Percentiles rank a stretch among this genome's conserved stretches.
Evolutionary conservation across 192 early-diverging fungal genomes (phyloP).

Genomic region (Umbelopsis ramanniana): DNA sequence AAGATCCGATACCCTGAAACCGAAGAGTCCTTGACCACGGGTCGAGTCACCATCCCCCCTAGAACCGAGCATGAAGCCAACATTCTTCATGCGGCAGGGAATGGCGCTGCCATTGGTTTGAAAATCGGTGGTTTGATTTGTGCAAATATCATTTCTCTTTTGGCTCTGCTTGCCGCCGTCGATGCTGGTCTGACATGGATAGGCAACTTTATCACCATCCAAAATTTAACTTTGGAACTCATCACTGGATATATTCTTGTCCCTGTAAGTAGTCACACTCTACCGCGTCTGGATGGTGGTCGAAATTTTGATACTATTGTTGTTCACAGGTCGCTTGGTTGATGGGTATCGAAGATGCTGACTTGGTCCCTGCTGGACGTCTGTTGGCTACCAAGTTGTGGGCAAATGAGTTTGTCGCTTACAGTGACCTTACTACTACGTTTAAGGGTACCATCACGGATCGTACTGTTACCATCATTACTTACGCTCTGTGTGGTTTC

Average conservation of each 20-base stretch:
- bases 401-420: conserved; percentile 92
- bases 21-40: conserved; percentile 78
- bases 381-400: conserved; percentile 76
- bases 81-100: conserved; percentile 79
- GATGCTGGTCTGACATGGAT: conserved; percentile 77
- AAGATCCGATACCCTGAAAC: conserved; percentile 88
- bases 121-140: conserved; percentile 75
- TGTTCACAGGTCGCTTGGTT: conserved; percentile 46
- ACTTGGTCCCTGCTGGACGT: conserved; percentile 60
- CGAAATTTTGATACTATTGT: conserved; percentile 35
- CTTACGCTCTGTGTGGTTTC: conserved; percentile 88
- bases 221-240: conserved; percentile 60
- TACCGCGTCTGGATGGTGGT: conserved; percentile 20
- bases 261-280: conserved; percentile 54
- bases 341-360: conserved; percentile 46
- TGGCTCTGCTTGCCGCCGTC: conserved; percentile 69
- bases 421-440: conserved; percentile 43
- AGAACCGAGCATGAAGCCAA: conserved; percentile 67
- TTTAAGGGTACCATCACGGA: conserved; percentile 44
- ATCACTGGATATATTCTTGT: conserved; percentile 81
- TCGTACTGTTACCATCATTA: conserved; percentile 57
- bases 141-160: conserved; percentile 76
- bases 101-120: conserved; percentile 83
- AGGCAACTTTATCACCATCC: conserved; percentile 65
- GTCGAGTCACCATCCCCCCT: conserved; percentile 62